Base-by-base conservation (phyloP, 371 early-diverging fungal genomes). In the Saksenaea oblongispora region DNA sequence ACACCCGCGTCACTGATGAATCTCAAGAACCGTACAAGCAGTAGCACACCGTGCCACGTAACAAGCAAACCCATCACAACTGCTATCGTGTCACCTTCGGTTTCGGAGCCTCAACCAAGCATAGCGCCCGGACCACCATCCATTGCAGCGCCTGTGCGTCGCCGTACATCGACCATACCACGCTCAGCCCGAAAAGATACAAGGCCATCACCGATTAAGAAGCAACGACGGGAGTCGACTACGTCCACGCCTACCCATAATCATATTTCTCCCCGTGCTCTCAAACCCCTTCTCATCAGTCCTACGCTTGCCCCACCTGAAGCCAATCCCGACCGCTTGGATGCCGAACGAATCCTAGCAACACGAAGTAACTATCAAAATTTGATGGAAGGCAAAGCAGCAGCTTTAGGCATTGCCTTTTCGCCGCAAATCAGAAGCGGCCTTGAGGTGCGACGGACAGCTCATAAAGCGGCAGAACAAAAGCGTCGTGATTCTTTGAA, bases 391-490 rank as follows among this genome's bases (percentile, higher is more conserved):
- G 95, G 94, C 13, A 88, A 92, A 61, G 88, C 89, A 15, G 90
- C 89, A 18, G 83, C 84, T 0, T 70, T 93, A 0, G 93, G 94
- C 1, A 83, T 94, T 7, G 84, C 78, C 0, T 92, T 91, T 72
- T 82, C 82, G 36, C 77, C 83, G 1, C 88, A 89, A 59, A 83
- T 92, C 42, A 86, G 89, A 54, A 86, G 87, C 4, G 90, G 90
- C 0, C 75, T 92, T 24, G 92, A 92, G 64, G 81, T 85, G 0
- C 84, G 93, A 7, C 86, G 89, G 8, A 90, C 89, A 2, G 88
- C 87, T 9, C 97, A 96, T 74, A 94, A 95, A 69, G 91, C 91
- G 15, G 96, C 97, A 3, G 97, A 97, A 68, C 96, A 97, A 72
- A 90, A 90, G 66, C 88, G 97, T n/a, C 80, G 97, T n/a, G 94